Evolutionary conservation across 2,329 filamentous ascomycete species (phyloP), one percentile per base, ranked within the genome.

Genomic region (Zymoseptoria pseudotritici): DNA sequence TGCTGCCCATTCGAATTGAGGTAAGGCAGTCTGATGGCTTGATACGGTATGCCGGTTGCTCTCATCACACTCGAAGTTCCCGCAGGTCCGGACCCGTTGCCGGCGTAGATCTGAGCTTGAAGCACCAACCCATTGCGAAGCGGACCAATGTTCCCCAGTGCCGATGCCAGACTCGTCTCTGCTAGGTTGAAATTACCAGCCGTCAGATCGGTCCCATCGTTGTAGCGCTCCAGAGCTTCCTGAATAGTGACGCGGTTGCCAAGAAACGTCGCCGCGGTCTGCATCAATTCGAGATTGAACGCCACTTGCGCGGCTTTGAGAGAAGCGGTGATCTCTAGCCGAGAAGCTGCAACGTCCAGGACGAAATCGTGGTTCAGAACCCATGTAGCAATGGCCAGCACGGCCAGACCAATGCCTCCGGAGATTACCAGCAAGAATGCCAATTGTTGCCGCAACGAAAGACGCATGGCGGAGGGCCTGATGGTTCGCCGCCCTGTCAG

Each of bases 391-490:
- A 96, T 83, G n/a, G 90, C 85, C 61, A 96, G 82, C 60, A 96
- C 85, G 59, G 87, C 85, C 63, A 96, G 82, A 57, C 88, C 86
- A 59, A 89, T 77, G 59, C 94, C 82, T 55, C 90, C 86, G 61
- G 88, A 85, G 61, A 90, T 71, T 63, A 94, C 79, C 69, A 96
- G 90, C 65, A 96, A 82, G 73, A 86, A 80, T 66, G 86, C 90
- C 68, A 97, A 82, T 82, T 97, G 92, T 77, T 92, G 87, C 67
- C 91, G 85, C 70, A 96, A 96, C 60, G 89, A 87, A 74, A 96
- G 85, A 75, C 91, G 86, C 90, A 96, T 93, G 51, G 36, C 36
- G 36, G 36, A 42, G 36, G 4, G 36, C 11, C 36, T 13, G 36
- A 17, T 10, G 36, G 13, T 11, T 4, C 36, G 36, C 36, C 1